Base-by-base conservation (phyloP, 257 asterid species). In the Solanum gracilifrons region DNA sequence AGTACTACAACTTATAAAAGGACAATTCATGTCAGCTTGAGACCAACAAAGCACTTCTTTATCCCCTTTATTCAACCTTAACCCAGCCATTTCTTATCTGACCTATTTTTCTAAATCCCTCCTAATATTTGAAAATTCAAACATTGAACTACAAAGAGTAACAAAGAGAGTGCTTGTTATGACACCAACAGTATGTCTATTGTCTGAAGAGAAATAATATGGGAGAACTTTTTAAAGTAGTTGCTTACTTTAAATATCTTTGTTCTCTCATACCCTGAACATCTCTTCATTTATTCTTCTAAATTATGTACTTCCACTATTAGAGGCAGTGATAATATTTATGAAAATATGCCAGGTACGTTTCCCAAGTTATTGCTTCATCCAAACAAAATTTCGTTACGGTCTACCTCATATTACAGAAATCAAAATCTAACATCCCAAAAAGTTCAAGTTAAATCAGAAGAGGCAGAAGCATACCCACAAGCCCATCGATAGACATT, bases 401-500 rank as follows among this genome's bases (percentile, higher is more conserved):
- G 2, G 36, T 80, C 41, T 82, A 32, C 68, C 85, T 31, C 69
- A 48, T 48, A 48, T 82, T 29, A 48, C 31, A 48, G 68, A 32
- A 10, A 18, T 82, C 60, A 82, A 82, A 46, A 82, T 29, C 43
- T 82, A 82, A 46, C 20, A 82, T 29, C 6, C 21, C 29, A 48
- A 18, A 82, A 46, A 20, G 68, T 20, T 46, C 43, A 48, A 82
- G 71, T 82, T 29, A 82, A 48, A 48, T 20, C 69, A 80, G 41
- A 80, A 20, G 1, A 51, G 31, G 29, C 29, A 82, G 64, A 89
- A 37, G 62, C 98, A 87, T 96, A 96, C 99, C 99, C 99, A 85
- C 99, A 95, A 91, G 96, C 96, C 99, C 99, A 96, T 51, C 94
- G 95, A 87, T 82, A 86, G n/a, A 95, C 97, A 89, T 96, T 94